A percentile compares a stretch with the other conserved stretches of the same genome.
Conservation (phyloP, 1,284 basidiomycete genomes). For the Bjerkandera adusta region DNA sequence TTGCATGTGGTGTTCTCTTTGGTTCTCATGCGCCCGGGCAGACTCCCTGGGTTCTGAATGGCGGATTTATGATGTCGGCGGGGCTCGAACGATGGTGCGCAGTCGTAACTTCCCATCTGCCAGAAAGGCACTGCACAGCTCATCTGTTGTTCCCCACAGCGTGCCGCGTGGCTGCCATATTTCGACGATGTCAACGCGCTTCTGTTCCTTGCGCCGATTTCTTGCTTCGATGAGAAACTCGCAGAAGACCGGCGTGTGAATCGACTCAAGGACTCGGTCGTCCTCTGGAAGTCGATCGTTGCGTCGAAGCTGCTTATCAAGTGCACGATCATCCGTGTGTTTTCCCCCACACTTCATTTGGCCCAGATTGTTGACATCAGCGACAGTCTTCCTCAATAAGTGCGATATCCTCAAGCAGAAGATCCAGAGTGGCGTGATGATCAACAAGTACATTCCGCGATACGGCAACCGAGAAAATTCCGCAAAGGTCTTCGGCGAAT, state of each 20-base stretch:
- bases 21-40: no score
- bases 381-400: conserved; percentile 61
- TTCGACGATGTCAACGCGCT: conserved; percentile 72
- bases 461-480: conserved; percentile 63
- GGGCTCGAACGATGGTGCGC: conserved; percentile 31
- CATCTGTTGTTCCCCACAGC: conserved; percentile 19
- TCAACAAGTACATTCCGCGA: conserved; percentile 42
- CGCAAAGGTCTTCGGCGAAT: conserved; percentile 52
- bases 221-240: conserved; percentile 63
- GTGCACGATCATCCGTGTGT: conserved; percentile 46
- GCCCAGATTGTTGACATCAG: neutral
- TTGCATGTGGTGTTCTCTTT: no score
- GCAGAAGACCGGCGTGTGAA: conserved; percentile 58
- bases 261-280: conserved; percentile 64
- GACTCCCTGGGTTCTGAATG: conserved; percentile 26
- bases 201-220: conserved; percentile 70
- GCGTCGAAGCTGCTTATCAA: conserved; percentile 53
- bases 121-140: neutral
- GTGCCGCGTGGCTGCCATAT: conserved; percentile 47
- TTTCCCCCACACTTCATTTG: neutral
- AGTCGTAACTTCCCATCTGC: neutral
- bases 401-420: conserved; percentile 49
- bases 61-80: conserved; percentile 40
- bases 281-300: conserved; percentile 60
- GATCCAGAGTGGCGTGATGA: conserved; percentile 29